Percentiles rank a stretch among this genome's conserved stretches.
phyloP scores from a whole-genome alignment of 2,329 filamentous ascomycete genomes.

The Colletotrichum graminicola region DNA sequence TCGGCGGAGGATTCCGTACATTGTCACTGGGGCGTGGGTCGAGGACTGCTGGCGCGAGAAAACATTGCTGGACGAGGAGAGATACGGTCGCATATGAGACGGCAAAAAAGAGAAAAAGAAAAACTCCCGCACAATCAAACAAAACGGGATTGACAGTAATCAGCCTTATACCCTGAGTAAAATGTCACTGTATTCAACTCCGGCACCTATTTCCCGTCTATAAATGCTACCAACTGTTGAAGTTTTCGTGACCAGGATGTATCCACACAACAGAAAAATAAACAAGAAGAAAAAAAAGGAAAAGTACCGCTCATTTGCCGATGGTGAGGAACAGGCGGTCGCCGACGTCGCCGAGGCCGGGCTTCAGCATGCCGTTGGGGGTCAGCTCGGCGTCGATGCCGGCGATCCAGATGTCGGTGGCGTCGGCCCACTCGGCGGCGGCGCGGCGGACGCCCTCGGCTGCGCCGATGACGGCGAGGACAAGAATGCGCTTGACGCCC shows the following conservation, averaged over 20 bases:
- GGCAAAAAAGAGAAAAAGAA: not conserved
- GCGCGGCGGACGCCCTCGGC: slow-evolving; percentile 77
- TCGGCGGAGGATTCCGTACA: slow-evolving; percentile 69
- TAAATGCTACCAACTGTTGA: slow-evolving; percentile 14
- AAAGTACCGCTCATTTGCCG: slow-evolving; percentile 73
- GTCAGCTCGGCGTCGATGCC: slow-evolving; percentile 82
- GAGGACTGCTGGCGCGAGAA: slow-evolving; percentile 83
- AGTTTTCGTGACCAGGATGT: not conserved
- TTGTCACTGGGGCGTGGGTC: slow-evolving; percentile 81
- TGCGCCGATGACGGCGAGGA: slow-evolving; percentile 82
- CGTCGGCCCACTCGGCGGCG: slow-evolving; percentile 82
- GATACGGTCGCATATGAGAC: slow-evolving; percentile 54
- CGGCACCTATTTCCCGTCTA: slow-evolving; percentile 19
- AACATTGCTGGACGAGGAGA: slow-evolving; percentile 85
- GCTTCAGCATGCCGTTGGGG: slow-evolving; percentile 88
- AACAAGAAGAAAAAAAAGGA: not conserved
- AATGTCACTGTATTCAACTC: slow-evolving; percentile 26
- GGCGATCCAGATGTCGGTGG: slow-evolving; percentile 84
- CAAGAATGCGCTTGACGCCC: slow-evolving; percentile 86
- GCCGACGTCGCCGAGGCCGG: slow-evolving; percentile 90
- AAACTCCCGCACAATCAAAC: not conserved
- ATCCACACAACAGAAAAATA: not conserved
- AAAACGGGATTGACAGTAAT: not conserved
- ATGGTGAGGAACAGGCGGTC: slow-evolving; percentile 90
- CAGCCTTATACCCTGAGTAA: slow-evolving; percentile 1